Base-by-base conservation (phyloP, 805 yeast genomes). In the Nakazawaea molendinolei region DNA sequence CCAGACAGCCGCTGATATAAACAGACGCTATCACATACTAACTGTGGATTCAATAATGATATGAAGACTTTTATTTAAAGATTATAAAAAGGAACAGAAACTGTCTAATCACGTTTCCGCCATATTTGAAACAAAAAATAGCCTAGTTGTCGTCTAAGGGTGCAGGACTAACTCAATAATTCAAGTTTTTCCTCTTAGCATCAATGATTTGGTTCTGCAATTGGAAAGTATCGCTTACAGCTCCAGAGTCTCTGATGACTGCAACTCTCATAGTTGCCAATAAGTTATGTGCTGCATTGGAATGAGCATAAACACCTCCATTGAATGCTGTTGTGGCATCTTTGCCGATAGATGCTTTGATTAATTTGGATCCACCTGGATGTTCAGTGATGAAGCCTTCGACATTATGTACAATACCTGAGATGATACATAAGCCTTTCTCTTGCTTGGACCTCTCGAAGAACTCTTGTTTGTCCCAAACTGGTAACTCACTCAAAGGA, bases 261-360 rank as follows among this genome's bases (percentile, higher is more conserved):
- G 90, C 92, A 13, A 84, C 77, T 68, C 94, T 77, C 84, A 82
- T 74, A 12, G 82, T 76, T 14, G 90, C 86, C 58, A 84, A 69
- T 52, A 83, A 62, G 58, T 84, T 84, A 57, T 81, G 87, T 16
- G 92, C 94, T 43, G 94, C 92, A 49, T 83, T 84, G 7, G 90
- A 79, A 53, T 84, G 94, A 9, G 83, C 76, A 52, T 84, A 84
- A 21, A 84, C 92, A 53, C 86, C 89, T 54, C 94, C 94, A 53
- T 80, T 79, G 68, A 84, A 84, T 1, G 89, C 92, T 53, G 71
- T 73, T 10, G 90, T 79, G 19, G 90, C 90, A 56, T 84, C 92
- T 56, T 81, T 83, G 49, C 90, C 89, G 42, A 72, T 61, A 2
- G 89, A 77, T 23, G 87, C 77, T 48, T 73, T 69, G 33, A 84